Conservation (phyloP, 2,329 filamentous ascomycete species). For the Pseudogymnoascus sp. region DNA sequence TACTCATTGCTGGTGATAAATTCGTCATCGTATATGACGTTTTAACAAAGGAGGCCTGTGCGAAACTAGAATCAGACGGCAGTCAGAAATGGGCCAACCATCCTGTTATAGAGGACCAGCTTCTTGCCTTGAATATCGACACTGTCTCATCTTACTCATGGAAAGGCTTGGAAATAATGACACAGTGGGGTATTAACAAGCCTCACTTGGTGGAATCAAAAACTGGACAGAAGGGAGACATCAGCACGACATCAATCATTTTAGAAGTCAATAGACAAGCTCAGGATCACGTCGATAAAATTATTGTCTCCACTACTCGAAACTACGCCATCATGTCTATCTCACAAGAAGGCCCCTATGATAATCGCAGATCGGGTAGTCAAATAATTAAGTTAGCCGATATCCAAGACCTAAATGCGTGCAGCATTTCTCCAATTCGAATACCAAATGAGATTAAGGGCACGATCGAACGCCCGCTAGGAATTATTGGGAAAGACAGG, state of each 20-base stretch:
- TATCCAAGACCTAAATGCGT: background rate
- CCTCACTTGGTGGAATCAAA: background rate
- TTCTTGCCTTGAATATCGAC: background rate
- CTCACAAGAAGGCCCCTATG: background rate
- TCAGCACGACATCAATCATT: background rate
- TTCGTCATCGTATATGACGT: background rate
- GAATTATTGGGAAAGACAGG: constrained; percentile 4
- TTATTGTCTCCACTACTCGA: background rate
- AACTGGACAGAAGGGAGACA: background rate
- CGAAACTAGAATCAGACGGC: background rate
- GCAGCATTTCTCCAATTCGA: background rate
- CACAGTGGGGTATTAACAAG: background rate
- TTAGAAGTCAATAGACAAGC: background rate
- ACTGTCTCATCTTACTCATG: background rate
- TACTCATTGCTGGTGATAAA: background rate
- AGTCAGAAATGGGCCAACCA: background rate
- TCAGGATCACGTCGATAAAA: background rate
- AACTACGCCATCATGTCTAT: background rate
- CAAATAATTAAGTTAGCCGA: background rate
- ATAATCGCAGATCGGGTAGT: background rate
- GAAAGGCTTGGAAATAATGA: background rate
- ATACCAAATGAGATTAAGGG: background rate
- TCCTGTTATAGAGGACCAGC: background rate
- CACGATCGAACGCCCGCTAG: constrained; percentile 1
- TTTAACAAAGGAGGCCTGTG: background rate